Conservation (phyloP, 2,329 filamentous ascomycete species). For the Botrytis squamosa region DNA sequence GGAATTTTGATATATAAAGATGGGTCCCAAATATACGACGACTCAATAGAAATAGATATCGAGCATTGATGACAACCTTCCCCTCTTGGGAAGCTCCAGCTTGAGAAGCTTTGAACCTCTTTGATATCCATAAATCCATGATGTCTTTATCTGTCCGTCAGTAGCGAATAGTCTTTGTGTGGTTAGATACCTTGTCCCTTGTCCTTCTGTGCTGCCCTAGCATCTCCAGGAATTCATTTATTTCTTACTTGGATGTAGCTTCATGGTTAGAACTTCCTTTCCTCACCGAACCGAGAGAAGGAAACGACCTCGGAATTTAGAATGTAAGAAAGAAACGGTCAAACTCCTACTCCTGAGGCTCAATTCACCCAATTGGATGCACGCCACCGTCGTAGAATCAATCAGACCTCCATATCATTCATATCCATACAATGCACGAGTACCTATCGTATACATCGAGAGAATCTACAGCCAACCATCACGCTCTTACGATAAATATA, state of each 20-base stretch:
- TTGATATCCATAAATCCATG: not conserved
- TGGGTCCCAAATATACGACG: not conserved
- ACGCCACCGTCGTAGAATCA: not conserved
- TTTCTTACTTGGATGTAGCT: slow-evolving; percentile 2
- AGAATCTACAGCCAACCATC: not conserved
- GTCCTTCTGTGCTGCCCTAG: not conserved
- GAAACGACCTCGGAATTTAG: not conserved
- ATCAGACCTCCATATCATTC: not conserved
- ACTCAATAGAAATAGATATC: too few species aligned
- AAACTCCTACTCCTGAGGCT: not conserved
- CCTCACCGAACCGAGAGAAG: not conserved
- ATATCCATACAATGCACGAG: too few species aligned
- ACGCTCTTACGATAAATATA: not conserved
- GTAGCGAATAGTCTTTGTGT: not conserved
- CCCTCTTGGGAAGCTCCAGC: not conserved
- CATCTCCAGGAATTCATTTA: not conserved
- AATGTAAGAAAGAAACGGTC: not conserved
- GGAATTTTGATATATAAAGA: not conserved
- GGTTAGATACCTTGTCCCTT: not conserved
- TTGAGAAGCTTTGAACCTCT: not conserved
- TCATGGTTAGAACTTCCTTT: not conserved
- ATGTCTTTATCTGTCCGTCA: not conserved
- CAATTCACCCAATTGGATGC: not conserved
- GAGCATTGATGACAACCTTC: not conserved
- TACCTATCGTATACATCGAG: not conserved